Conservation (phyloP, 1,284 basidiomycete species). For the Moesziomyces aphidis region DNA sequence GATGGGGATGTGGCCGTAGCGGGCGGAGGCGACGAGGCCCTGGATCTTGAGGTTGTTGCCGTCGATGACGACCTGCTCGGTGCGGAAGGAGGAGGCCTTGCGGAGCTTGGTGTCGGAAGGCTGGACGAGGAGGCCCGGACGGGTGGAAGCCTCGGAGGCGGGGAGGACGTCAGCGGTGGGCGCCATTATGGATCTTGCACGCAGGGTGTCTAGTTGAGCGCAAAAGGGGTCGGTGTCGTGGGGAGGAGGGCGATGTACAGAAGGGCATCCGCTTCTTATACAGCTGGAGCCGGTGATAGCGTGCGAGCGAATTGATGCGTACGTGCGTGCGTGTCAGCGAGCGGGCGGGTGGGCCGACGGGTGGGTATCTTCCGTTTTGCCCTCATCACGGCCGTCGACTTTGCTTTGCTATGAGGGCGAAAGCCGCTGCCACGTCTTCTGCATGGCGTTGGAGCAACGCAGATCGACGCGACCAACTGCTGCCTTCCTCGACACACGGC, state of each 20-base stretch:
- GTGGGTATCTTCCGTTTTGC: no score
- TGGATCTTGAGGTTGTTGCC: conserved; percentile 50
- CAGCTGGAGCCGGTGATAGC: no score
- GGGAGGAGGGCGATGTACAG: no score
- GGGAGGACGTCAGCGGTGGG: conserved; percentile 41
- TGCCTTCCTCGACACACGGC: background rate
- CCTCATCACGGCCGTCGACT: background rate
- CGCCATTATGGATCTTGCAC: conserved; percentile 20
- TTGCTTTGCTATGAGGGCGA: no score
- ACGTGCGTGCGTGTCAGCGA: no score
- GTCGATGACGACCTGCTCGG: conserved; percentile 53
- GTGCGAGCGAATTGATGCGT: no score
- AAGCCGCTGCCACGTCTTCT: background rate
- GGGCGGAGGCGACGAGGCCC: conserved; percentile 52
- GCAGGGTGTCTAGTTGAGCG: no score
- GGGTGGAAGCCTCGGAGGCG: conserved; percentile 10
- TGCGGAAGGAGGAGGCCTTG: conserved; percentile 45
- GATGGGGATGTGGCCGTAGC: conserved; percentile 51
- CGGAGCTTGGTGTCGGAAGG: conserved; percentile 39
- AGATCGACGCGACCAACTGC: background rate
- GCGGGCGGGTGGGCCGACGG: no score
- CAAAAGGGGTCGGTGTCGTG: no score
- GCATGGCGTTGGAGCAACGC: background rate
- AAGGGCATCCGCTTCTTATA: no score
- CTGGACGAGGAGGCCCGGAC: conserved; percentile 31